These are phyloP conservation scores for Tylopilus subfusipes DNA, from an alignment of 768 basidiomycete genomes.

Conservation along the genomic window DNA sequence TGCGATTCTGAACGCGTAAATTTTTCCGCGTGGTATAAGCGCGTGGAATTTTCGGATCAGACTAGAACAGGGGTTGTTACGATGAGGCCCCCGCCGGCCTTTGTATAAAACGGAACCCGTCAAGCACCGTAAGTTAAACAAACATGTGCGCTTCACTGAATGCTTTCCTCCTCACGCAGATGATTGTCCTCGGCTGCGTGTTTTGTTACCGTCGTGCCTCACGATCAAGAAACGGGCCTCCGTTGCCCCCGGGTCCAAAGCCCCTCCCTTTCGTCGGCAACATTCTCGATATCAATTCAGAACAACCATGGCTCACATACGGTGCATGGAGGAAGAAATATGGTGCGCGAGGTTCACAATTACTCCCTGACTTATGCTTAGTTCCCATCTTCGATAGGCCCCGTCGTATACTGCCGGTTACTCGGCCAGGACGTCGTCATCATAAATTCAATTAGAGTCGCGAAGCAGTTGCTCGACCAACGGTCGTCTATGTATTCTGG, in stretches of 20 bases:
- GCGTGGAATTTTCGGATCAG: not conserved
- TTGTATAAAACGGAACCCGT: conserved; percentile 18
- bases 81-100: not conserved
- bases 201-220: conserved; percentile 5
- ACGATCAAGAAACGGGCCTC: conserved; percentile 4
- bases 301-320: conserved; percentile 28
- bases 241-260: conserved; percentile 24
- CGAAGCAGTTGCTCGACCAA: conserved; percentile 28
- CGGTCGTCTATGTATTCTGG: conserved; percentile 30
- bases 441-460: conserved; percentile 26
- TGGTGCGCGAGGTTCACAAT: conserved; percentile 11
- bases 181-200: conserved; percentile 11
- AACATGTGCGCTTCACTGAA: conserved; percentile 10
- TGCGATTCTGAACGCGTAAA: conserved; percentile 11
- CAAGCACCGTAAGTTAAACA: not conserved
- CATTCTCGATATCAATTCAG: conserved; percentile 20
- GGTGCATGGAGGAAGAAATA: conserved; percentile 29
- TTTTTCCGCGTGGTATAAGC: conserved; percentile 8
- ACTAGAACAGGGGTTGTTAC: conserved; percentile 12
- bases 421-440: conserved; percentile 26
- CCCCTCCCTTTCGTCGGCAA: conserved; percentile 26
- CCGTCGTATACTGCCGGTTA: conserved; percentile 27
- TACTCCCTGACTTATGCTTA: not conserved
- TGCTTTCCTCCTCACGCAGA: conserved; percentile 6
- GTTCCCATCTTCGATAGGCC: conserved; percentile 15